Evolutionary conservation across 768 basidiomycete genomes (phyloP).

Genomic region (Dendrothele bispora): DNA sequence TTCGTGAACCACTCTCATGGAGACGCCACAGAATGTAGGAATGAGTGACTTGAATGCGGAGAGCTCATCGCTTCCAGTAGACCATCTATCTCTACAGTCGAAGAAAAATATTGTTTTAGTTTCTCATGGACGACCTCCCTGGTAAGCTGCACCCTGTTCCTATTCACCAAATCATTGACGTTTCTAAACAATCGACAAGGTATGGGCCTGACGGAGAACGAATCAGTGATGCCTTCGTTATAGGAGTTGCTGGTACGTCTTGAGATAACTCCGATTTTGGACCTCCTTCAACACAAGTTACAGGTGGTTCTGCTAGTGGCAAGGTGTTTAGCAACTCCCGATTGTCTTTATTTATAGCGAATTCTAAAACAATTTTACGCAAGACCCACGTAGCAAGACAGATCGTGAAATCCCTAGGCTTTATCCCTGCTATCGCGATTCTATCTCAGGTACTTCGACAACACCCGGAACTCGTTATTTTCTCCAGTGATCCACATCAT

Average conservation of each 20-base stretch:
- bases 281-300: constrained; percentile 2
- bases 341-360: background rate
- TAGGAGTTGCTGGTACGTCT: constrained; percentile 76
- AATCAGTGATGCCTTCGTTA: constrained; percentile 76
- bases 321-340: constrained; percentile 51
- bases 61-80: too few relatives aligned
- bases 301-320: constrained; percentile 85
- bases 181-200: constrained; percentile 40
- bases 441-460: constrained; percentile 68
- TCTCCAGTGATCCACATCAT: background rate
- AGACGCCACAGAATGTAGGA: too few relatives aligned
- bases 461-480: background rate
- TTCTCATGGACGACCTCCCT: constrained; percentile 84
- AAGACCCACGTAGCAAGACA: constrained; percentile 86
- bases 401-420: constrained; percentile 79
- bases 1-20: too few relatives aligned
- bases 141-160: constrained; percentile 43
- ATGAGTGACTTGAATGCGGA: too few relatives aligned
- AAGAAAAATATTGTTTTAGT: constrained; percentile 78
- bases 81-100: constrained; percentile 34
- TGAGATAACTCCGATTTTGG: background rate
- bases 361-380: constrained; percentile 2
- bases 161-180: constrained; percentile 6
- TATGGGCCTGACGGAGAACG: constrained; percentile 75
- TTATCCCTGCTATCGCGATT: constrained; percentile 86